These are phyloP conservation scores for Amaranthus hypochondriacus DNA, from an alignment of 148 eudicot genomes.

Conservation along the genomic window DNA sequence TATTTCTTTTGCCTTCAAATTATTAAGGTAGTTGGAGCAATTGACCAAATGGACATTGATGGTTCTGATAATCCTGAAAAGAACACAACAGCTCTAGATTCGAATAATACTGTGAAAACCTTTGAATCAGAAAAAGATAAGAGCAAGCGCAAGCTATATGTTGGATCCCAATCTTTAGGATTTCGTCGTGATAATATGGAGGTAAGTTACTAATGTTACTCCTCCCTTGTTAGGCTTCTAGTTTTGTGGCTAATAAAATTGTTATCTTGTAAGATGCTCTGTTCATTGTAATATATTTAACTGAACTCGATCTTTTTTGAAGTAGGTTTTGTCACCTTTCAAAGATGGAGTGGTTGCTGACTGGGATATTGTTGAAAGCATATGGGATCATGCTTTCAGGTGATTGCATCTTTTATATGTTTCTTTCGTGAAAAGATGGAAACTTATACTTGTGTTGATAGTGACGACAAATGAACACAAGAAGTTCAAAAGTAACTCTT, in stretches of 20 bases:
- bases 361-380: conserved; percentile 93
- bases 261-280: not conserved
- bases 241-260: not conserved
- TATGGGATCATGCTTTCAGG: conserved; percentile 97
- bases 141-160: conserved; percentile 74
- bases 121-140: conserved; percentile 57
- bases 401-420: conserved; percentile 21
- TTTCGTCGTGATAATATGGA: conserved; percentile 96
- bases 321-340: conserved; percentile 71
- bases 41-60: conserved; percentile 89
- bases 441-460: not conserved
- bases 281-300: not conserved
- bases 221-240: not conserved
- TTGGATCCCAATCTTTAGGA: conserved; percentile 86
- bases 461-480: not conserved
- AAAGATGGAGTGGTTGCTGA: conserved; percentile 89
- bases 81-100: conserved; percentile 55
- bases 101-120: conserved; percentile 42
- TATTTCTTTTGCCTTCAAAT: conserved; percentile 4
- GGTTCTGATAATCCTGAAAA: conserved; percentile 61
- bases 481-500: not conserved
- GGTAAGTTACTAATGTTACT: conserved; percentile 36
- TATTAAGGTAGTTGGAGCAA: conserved; percentile 76
- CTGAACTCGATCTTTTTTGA: conserved; percentile 1
- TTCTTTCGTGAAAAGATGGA: not conserved